These are phyloP conservation scores for Saccharum hybrid DNA, from an alignment of 202 grass and related monocot species.

Conservation along the genomic window DNA sequence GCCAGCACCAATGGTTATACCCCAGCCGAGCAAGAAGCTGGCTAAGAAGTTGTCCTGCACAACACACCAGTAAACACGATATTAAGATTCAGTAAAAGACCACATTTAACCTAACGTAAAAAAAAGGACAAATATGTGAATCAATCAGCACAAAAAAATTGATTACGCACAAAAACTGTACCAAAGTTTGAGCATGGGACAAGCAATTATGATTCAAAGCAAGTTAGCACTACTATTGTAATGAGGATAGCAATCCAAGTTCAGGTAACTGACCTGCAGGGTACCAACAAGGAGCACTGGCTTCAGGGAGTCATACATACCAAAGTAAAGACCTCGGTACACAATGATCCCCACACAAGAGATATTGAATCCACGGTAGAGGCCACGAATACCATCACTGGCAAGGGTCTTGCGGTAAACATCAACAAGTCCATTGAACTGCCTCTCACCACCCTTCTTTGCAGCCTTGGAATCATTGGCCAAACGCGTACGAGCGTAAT, in stretches of 20 bases:
- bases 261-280: constrained; percentile 53
- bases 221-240: not conserved
- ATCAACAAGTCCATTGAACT: constrained; percentile 70
- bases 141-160: constrained; percentile 6
- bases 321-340: constrained; percentile 71
- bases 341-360: constrained; percentile 77
- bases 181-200: not conserved
- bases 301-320: constrained; percentile 73
- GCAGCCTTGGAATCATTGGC: constrained; percentile 69
- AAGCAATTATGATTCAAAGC: not conserved
- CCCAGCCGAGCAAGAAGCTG: constrained; percentile 67
- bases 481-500: constrained; percentile 61
- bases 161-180: not conserved
- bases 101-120: not conserved
- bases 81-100: not conserved
- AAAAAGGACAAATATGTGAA: not conserved
- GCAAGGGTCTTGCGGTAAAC: constrained; percentile 65
- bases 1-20: constrained; percentile 67
- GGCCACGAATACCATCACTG: constrained; percentile 55
- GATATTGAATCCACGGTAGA: constrained; percentile 71
- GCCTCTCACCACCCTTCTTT: constrained; percentile 66
- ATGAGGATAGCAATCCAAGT: not conserved
- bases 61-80: not conserved
- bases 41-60: constrained; percentile 65
- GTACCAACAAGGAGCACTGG: constrained; percentile 58